Conservation (phyloP, 306 rosid species). For the Casuarina cunninghamiana region DNA sequence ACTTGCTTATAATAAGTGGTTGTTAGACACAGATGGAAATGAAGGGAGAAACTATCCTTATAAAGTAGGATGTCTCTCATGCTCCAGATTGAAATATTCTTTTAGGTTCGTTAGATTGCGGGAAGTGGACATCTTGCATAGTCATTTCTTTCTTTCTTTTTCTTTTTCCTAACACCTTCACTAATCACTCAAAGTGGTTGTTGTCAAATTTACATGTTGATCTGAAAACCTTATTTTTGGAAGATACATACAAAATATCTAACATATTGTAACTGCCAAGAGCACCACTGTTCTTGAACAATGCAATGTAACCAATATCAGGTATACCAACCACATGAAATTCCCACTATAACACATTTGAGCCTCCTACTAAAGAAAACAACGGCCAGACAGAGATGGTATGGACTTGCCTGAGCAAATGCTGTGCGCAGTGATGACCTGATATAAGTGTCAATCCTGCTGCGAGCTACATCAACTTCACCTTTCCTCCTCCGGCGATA, state of each 20-base stretch:
- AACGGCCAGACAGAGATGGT: conserved; percentile 12
- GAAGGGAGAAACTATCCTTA: not conserved
- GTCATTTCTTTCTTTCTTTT: not conserved
- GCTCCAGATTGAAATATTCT: not conserved
- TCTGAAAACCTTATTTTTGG: not conserved
- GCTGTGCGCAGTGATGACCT: conserved; percentile 94
- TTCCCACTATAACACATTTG: not conserved
- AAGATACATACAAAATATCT: not conserved
- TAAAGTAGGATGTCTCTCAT: not conserved
- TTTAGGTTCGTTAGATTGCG: not conserved
- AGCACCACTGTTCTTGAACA: not conserved
- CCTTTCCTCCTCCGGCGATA: conserved; percentile 85
- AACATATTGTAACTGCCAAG: not conserved
- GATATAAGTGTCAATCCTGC: conserved; percentile 91
- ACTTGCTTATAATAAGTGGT: not conserved
- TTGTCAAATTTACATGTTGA: not conserved
- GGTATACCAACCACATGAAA: not conserved
- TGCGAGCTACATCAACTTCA: conserved; percentile 88
- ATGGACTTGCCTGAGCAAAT: conserved; percentile 93
- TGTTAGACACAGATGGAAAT: not conserved
- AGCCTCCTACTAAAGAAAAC: conserved; percentile 5
- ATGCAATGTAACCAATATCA: not conserved
- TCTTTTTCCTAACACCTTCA: not conserved
- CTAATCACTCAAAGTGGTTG: not conserved
- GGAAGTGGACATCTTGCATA: not conserved